A percentile compares a stretch with the other conserved stretches of the same genome.
phyloP scores from a whole-genome alignment of 495 filamentous ascomycete genomes.

The Neurospora africana region DNA sequence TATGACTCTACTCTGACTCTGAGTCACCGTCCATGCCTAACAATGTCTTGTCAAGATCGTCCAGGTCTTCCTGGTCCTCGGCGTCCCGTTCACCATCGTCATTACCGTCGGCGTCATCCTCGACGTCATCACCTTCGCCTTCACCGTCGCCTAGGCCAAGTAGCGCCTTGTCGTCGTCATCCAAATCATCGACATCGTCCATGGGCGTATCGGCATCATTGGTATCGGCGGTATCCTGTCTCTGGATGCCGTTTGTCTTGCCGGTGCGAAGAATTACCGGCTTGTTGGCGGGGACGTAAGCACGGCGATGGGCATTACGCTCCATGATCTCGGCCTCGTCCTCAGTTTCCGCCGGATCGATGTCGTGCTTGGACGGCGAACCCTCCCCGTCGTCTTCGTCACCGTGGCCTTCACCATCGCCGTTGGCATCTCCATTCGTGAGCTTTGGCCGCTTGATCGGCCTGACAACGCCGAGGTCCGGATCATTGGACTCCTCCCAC shows the following conservation, averaged over 20 bases:
- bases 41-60: conserved; percentile 42
- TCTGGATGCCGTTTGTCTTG: conserved; percentile 8
- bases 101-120: conserved; percentile 14
- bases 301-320: neutral
- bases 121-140: conserved; percentile 18
- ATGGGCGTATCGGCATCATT: conserved; percentile 16
- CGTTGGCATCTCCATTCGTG: conserved; percentile 8
- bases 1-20: conserved; percentile 25
- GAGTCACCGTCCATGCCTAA: conserved; percentile 35
- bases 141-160: conserved; percentile 35
- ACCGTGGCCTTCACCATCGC: conserved; percentile 9
- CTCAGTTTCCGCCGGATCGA: conserved; percentile 25
- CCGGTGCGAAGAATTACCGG: neutral
- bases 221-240: neutral
- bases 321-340: conserved; percentile 19
- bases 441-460: conserved; percentile 29
- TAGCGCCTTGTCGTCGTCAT: conserved; percentile 41
- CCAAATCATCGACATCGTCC: conserved; percentile 40
- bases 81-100: conserved; percentile 30
- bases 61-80: conserved; percentile 40
- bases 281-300: neutral
- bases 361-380: conserved; percentile 15
- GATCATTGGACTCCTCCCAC: conserved; percentile 51
- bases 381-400: conserved; percentile 20
- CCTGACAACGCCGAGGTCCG: conserved; percentile 34